Conservation (phyloP, 2,329 filamentous ascomycete genomes). For the Hansfordia pulvinata region DNA sequence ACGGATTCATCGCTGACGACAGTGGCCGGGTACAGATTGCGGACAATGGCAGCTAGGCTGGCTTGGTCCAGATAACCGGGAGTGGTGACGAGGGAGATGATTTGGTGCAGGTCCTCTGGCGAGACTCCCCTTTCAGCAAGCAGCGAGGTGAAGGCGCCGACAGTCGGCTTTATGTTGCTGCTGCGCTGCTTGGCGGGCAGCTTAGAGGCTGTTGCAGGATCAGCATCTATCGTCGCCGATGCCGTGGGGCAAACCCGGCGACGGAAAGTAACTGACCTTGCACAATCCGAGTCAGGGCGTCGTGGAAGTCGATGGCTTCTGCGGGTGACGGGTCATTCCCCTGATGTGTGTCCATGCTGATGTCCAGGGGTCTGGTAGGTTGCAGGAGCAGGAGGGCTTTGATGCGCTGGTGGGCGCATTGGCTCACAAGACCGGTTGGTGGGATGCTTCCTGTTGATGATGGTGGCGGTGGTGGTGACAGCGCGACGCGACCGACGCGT, state of each 20-base stretch:
- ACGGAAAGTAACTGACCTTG: constrained; percentile 14
- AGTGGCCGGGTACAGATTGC: constrained; percentile 62
- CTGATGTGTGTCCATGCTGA: too few relatives aligned
- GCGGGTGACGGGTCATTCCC: too few relatives aligned
- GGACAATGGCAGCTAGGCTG: constrained; percentile 53
- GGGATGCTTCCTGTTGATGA: too few relatives aligned
- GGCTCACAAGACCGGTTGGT: too few relatives aligned
- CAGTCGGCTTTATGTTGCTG: constrained; percentile 45
- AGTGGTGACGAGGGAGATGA: constrained; percentile 54
- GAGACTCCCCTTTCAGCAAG: constrained; percentile 58
- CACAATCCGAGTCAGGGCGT: constrained; percentile 9
- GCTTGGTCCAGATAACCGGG: constrained; percentile 64
- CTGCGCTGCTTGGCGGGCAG: constrained; percentile 52
- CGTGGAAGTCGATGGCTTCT: constrained; percentile 9
- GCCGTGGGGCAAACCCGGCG: too few relatives aligned
- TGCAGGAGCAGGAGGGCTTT: too few relatives aligned
- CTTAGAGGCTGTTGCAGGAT: constrained; percentile 37
- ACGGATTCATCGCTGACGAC: constrained; percentile 46
- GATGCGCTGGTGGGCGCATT: too few relatives aligned
- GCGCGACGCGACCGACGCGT: too few relatives aligned
- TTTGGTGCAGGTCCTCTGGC: constrained; percentile 40
- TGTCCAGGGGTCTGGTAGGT: too few relatives aligned
- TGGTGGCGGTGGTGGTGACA: too few relatives aligned
- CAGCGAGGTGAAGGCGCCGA: constrained; percentile 48
- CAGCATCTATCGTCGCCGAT: too few relatives aligned